A percentile compares a stretch with the other conserved stretches of the same genome.
Conservation (phyloP, 331 rosid species). For the Malus hybrid region DNA sequence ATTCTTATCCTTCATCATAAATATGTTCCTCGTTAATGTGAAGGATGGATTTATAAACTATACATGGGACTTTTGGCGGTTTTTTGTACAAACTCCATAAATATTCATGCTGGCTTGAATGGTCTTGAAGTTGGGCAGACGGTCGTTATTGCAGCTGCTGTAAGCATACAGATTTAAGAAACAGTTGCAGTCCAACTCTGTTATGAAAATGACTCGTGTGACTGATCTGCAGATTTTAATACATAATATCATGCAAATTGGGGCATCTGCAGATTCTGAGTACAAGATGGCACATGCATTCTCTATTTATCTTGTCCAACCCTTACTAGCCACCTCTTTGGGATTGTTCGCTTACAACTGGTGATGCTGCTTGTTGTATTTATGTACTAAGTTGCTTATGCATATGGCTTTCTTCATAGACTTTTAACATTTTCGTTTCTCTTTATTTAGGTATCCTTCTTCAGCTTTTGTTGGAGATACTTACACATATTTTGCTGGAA, state of each 20-base stretch:
- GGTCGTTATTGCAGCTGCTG: constrained; percentile 72
- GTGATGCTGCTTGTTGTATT: constrained; percentile 19
- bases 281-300: constrained; percentile 82
- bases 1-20: background rate
- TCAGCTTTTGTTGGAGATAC: constrained; percentile 97
- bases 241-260: constrained; percentile 84
- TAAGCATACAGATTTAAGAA: constrained; percentile 26
- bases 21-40: background rate
- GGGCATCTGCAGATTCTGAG: constrained; percentile 59
- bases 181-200: constrained; percentile 5
- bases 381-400: background rate
- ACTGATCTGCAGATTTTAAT: constrained; percentile 55
- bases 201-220: constrained; percentile 10
- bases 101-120: constrained; percentile 83
- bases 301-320: constrained; percentile 74
- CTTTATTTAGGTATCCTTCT: constrained; percentile 78
- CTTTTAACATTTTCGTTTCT: constrained; percentile 2
- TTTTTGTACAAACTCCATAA: constrained; percentile 93
- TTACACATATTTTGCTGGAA: constrained; percentile 92
- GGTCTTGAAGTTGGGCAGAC: constrained; percentile 97
- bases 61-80: constrained; percentile 92
- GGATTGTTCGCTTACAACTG: constrained; percentile 68
- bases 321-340: constrained; percentile 70
- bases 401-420: background rate
- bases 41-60: constrained; percentile 92